Conservation (phyloP, 257 asterid genomes). For the Salvia miltiorrhiza region DNA sequence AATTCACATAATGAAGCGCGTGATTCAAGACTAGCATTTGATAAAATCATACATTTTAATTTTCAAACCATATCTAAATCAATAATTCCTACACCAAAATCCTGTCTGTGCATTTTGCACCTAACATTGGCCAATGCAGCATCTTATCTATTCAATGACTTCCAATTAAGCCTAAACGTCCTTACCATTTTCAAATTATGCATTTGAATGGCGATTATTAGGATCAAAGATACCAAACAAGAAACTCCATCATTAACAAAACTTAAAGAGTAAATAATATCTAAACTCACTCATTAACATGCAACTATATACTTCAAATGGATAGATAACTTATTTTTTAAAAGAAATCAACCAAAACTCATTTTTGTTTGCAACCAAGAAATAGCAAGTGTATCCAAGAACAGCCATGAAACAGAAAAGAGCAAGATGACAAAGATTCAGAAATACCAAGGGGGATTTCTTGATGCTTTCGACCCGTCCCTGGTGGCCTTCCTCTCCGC, state of each 20-base stretch:
- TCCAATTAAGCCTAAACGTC: neutral
- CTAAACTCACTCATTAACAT: neutral
- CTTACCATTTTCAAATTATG: neutral
- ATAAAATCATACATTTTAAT: neutral
- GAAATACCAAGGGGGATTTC: slow-evolving; percentile 44
- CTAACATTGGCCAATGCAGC: neutral
- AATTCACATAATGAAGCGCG: neutral
- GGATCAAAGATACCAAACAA: neutral
- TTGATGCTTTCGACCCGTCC: slow-evolving; percentile 50
- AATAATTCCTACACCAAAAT: neutral
- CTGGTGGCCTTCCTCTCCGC: slow-evolving; percentile 67
- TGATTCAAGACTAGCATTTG: neutral
- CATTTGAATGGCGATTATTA: neutral
- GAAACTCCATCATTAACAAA: neutral
- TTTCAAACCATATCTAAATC: neutral
- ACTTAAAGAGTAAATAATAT: neutral
- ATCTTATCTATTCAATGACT: neutral
- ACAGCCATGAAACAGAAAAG: neutral
- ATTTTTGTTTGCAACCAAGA: neutral
- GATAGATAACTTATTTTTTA: neutral
- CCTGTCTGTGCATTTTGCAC: neutral
- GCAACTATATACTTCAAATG: neutral
- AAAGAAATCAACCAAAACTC: neutral
- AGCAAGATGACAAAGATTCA: neutral
- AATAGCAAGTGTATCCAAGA: neutral